Conservation (phyloP, 2,329 filamentous ascomycete species). For the Herpotrichia juniperi region DNA sequence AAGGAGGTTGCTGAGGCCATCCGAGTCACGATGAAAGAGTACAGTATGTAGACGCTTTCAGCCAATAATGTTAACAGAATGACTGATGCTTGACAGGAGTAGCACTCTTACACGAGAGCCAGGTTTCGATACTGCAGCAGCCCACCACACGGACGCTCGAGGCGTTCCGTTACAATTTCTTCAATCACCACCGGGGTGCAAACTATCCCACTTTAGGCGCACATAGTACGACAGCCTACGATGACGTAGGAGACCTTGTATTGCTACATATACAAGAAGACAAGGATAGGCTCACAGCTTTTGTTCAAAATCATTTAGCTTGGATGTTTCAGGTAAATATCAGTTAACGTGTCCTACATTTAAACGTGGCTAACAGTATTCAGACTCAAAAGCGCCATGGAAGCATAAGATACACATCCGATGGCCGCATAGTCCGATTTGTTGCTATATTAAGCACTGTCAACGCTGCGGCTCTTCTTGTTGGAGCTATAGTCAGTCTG, state of each 20-base stretch:
- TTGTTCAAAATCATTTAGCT: slow-evolving; percentile 28
- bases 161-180: not conserved
- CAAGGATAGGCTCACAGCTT: slow-evolving; percentile 28
- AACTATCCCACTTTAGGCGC: slow-evolving; percentile 7
- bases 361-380: no score
- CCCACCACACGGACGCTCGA: not conserved
- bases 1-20: slow-evolving; percentile 1
- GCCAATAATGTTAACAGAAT: no score
- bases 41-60: no score
- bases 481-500: slow-evolving; percentile 3
- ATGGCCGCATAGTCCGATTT: slow-evolving; percentile 4
- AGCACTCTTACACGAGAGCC: slow-evolving; percentile 8
- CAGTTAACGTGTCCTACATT: no score
- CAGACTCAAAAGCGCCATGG: no score
- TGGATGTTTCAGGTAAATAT: slow-evolving; percentile 9
- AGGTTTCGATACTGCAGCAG: not conserved
- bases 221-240: slow-evolving; percentile 3
- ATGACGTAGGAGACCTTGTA: slow-evolving; percentile 19
- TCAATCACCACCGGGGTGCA: not conserved
- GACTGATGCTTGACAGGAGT: no score
- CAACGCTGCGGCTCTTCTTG: slow-evolving; percentile 9
- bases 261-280: slow-evolving; percentile 24
- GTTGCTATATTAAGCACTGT: slow-evolving; percentile 10
- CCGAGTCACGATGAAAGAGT: not conserved
- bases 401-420: slow-evolving; percentile 12